Conservation (phyloP, 2,329 filamentous ascomycete species). For the Fusarium pseudonygamai region DNA sequence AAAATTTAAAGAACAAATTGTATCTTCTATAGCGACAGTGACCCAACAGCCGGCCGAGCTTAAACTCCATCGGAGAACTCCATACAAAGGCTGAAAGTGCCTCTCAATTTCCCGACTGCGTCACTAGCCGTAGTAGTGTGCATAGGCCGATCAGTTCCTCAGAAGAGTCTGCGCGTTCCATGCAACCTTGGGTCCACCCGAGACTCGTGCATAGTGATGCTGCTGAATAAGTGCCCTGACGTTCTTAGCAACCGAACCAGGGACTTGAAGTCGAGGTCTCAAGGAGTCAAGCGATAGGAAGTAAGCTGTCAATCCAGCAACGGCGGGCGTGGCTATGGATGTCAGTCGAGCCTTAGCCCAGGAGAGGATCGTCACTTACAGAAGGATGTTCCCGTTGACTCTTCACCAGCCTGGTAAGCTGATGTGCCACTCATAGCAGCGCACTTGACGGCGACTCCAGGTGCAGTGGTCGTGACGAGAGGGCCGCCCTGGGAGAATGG, state of each 20-base stretch:
- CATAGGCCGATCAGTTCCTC: not conserved
- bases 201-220: not conserved
- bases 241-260: not conserved
- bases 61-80: not conserved
- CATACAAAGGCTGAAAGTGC: not conserved
- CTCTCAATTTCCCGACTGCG: too few relatives aligned
- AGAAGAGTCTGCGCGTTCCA: not conserved
- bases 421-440: not conserved
- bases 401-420: not conserved
- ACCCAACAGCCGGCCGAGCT: not conserved
- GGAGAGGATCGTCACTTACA: not conserved
- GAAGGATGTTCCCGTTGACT: not conserved
- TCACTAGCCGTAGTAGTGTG: rapidly evolving
- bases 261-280: not conserved
- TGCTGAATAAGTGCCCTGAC: not conserved
- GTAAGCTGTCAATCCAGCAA: not conserved
- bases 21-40: rapidly evolving
- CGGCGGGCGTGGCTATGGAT: not conserved
- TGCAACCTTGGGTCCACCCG: not conserved
- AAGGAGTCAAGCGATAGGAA: not conserved
- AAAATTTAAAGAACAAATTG: too few relatives aligned
- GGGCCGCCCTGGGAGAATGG: not conserved
- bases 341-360: too few relatives aligned
- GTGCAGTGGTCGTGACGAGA: not conserved
- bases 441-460: not conserved